phyloP scores from a whole-genome alignment of 192 early-diverging fungal species.

The Anaeromyces robustus region DNA sequence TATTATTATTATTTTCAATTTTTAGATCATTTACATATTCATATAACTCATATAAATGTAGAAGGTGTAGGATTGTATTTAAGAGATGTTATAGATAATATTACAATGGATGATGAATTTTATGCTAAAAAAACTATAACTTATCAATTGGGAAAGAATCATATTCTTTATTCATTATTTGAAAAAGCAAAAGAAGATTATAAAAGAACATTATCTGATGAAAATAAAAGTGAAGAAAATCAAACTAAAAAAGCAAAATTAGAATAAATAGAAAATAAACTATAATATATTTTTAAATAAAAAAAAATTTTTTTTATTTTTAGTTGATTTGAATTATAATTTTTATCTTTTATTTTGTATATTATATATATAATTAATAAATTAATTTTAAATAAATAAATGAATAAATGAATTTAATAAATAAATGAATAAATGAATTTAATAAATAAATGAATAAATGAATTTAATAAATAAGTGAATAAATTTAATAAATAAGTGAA shows the following conservation, averaged over 20 bases:
- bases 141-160: neutral
- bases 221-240: neutral
- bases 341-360: too few relatives aligned
- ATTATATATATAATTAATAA: too few relatives aligned
- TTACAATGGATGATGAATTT: neutral
- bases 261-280: too few relatives aligned
- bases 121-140: neutral
- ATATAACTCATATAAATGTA: slow-evolving; percentile 42
- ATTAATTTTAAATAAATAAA: too few relatives aligned
- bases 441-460: too few relatives aligned
- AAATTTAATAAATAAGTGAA: too few relatives aligned
- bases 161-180: neutral
- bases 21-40: slow-evolving; percentile 59
- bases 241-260: neutral
- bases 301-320: too few relatives aligned
- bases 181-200: neutral
- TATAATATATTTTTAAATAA: too few relatives aligned
- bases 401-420: too few relatives aligned
- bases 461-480: too few relatives aligned
- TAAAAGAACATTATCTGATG: neutral
- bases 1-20: neutral
- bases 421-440: too few relatives aligned
- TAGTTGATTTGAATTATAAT: too few relatives aligned
- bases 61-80: neutral
- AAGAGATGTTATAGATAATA: neutral